Conservation (phyloP, 805 yeast genomes). For the Ogataea ramenticola region DNA sequence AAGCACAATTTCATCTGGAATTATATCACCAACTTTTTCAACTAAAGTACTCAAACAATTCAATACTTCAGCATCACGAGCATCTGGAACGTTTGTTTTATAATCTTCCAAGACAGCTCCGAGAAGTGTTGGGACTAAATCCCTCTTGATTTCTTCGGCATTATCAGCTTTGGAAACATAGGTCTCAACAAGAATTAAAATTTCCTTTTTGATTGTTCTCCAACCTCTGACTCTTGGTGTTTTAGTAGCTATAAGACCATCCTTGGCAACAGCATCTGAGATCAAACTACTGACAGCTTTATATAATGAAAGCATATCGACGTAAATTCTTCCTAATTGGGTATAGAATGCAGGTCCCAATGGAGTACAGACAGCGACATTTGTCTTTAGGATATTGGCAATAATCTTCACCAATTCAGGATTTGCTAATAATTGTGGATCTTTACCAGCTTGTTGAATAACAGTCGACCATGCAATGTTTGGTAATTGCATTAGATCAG, state of each 20-base stretch:
- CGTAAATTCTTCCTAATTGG: slow-evolving; percentile 80
- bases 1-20: slow-evolving; percentile 82
- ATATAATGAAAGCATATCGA: slow-evolving; percentile 84
- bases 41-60: slow-evolving; percentile 92
- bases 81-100: slow-evolving; percentile 83
- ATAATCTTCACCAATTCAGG: slow-evolving; percentile 84
- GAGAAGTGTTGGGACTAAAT: slow-evolving; percentile 75
- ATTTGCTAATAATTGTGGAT: slow-evolving; percentile 71
- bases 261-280: slow-evolving; percentile 66
- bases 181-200: slow-evolving; percentile 80
- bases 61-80: slow-evolving; percentile 95
- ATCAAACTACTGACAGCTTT: slow-evolving; percentile 85
- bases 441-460: slow-evolving; percentile 75
- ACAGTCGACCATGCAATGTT: slow-evolving; percentile 93
- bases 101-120: slow-evolving; percentile 86
- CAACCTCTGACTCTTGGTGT: slow-evolving; percentile 92
- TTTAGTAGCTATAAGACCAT: slow-evolving; percentile 86
- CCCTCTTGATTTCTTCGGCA: slow-evolving; percentile 73
- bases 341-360: slow-evolving; percentile 87
- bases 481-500: slow-evolving; percentile 83
- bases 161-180: slow-evolving; percentile 85
- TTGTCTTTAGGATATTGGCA: slow-evolving; percentile 91
- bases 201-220: slow-evolving; percentile 93
- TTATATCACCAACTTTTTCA: slow-evolving; percentile 75
- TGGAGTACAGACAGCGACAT: slow-evolving; percentile 91